Evolutionary conservation across 1,139 yeast species (phyloP).

Genomic region (Hemisphaericaspora lyxosophila): DNA sequence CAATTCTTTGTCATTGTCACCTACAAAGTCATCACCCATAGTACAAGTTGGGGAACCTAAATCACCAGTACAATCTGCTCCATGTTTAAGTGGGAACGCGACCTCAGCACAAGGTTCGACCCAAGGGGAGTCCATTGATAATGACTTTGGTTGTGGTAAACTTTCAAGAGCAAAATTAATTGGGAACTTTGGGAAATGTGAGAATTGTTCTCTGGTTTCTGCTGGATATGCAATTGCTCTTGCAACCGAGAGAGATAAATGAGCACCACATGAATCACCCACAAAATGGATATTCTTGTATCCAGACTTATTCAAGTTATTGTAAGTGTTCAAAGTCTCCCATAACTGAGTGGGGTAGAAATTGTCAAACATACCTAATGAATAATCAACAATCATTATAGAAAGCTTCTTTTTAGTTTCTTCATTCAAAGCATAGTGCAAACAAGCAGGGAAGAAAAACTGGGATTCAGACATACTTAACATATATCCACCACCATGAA

Average conservation of each 20-base stretch:
- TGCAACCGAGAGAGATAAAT: conserved; percentile 33
- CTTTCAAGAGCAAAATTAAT: conserved; percentile 12
- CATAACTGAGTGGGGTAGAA: conserved; percentile 41
- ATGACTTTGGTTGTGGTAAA: conserved; percentile 25
- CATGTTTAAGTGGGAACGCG: conserved; percentile 18
- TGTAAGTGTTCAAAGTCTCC: conserved; percentile 32
- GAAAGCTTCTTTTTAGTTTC: conserved; percentile 18
- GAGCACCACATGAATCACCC: conserved; percentile 53
- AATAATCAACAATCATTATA: conserved; percentile 40
- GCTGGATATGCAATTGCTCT: conserved; percentile 36
- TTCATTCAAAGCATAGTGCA: conserved; percentile 24
- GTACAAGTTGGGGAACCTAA: conserved; percentile 26
- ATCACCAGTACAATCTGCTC: conserved; percentile 26
- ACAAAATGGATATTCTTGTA: conserved; percentile 33
- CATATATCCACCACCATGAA: conserved; percentile 49
- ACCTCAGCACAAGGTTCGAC: conserved; percentile 16
- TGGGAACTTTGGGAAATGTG: conserved; percentile 20
- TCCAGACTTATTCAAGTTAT: conserved; percentile 26
- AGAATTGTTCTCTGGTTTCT: conserved; percentile 23
- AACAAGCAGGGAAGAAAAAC: conserved; percentile 23
- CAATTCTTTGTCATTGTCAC: conserved; percentile 18
- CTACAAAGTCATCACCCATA: conserved; percentile 30
- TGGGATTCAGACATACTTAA: conserved; percentile 31
- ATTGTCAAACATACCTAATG: conserved; percentile 25
- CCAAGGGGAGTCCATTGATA: conserved; percentile 38